Base-by-base conservation (phyloP, 441 rosid genomes). In the Euphorbia corollata region DNA sequence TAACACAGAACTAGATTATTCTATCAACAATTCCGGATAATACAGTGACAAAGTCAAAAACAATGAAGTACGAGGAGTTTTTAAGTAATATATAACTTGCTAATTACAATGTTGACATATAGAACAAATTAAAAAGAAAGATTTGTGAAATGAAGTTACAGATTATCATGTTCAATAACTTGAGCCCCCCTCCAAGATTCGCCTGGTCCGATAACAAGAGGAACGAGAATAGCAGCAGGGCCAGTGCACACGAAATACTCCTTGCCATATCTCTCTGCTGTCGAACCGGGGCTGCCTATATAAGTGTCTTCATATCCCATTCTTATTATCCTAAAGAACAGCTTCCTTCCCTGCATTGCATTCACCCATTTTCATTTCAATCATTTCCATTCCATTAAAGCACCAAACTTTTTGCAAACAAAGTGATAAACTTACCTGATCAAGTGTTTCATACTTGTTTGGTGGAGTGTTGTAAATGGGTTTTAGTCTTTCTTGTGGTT, bases 151-250 rank as follows among this genome's bases (percentile, higher is more conserved):
- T 19, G 39, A 64, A 20, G 65, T 83, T 80, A 91, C 90, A 94
- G 78, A 76, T 89, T 91, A 72, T 93, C 97, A 66, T 93, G 97
- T 75, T 91, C 96, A 59, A 91, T 87, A 56, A 93, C 87, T 76
- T 82, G 89, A 23, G 97, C 96, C 55, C 97, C 99, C 76, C 80
- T 91, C 97, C 96, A 89, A 0, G 73, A 72, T 68, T 85, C 90
- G 12, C 88, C 92, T 2, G 94, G 83, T 18, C 81, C 72, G 11
- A 91, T 67, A 51, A 81, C 80, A 48, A 81, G 79, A 13, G 96
- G 97, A 20, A 88, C 96, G 18, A 91, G 75, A 82, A 88, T 78
- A 19, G 96, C 77, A 24, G 87, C 87, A 27, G 96, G 96, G 38
- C 99, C 97, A 0, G 97, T 88, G 83, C 97, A 89, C 72, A 84